phyloP scores from a whole-genome alignment of 371 early-diverging fungal genomes.

The Blyttiomyces sp. region DNA sequence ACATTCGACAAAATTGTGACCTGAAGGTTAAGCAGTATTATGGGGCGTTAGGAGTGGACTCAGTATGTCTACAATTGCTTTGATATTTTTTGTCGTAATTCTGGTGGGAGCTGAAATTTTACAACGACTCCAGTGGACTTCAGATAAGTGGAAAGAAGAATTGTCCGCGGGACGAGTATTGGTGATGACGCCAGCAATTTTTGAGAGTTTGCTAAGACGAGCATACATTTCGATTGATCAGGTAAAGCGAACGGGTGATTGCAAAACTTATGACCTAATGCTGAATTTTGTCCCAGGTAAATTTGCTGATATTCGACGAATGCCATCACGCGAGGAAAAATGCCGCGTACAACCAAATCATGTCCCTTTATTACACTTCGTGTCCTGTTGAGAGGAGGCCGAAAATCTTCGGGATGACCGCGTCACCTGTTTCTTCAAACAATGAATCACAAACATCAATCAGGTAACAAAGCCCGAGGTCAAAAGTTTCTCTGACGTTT shows the following conservation, averaged over 20 bases:
- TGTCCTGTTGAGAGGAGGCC: conserved; percentile 52
- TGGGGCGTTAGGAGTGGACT: conserved; percentile 67
- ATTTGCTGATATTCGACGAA: conserved; percentile 87
- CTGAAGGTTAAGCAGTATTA: conserved; percentile 58
- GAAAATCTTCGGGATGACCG: conserved; percentile 91
- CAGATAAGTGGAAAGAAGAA: conserved; percentile 54
- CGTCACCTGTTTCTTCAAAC: conserved; percentile 63
- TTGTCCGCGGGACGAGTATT: conserved; percentile 63
- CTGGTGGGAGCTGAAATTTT: background rate
- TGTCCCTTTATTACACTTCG: conserved; percentile 76
- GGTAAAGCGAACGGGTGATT: conserved; percentile 31
- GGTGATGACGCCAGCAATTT: conserved; percentile 86
- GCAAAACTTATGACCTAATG: too few relatives aligned
- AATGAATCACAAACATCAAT: background rate
- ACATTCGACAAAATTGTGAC: conserved; percentile 63
- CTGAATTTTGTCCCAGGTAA: conserved; percentile 63
- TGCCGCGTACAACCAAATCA: conserved; percentile 79
- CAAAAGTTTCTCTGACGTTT: conserved; percentile 1
- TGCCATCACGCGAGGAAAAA: conserved; percentile 84
- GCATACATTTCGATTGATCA: conserved; percentile 63
- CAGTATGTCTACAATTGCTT: conserved; percentile 13
- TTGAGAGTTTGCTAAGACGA: conserved; percentile 69
- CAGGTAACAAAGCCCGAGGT: background rate
- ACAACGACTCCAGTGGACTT: conserved; percentile 9
- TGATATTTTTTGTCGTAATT: background rate